phyloP scores from a whole-genome alignment of 202 grass and related monocot species.

The Zoysia matrella region DNA sequence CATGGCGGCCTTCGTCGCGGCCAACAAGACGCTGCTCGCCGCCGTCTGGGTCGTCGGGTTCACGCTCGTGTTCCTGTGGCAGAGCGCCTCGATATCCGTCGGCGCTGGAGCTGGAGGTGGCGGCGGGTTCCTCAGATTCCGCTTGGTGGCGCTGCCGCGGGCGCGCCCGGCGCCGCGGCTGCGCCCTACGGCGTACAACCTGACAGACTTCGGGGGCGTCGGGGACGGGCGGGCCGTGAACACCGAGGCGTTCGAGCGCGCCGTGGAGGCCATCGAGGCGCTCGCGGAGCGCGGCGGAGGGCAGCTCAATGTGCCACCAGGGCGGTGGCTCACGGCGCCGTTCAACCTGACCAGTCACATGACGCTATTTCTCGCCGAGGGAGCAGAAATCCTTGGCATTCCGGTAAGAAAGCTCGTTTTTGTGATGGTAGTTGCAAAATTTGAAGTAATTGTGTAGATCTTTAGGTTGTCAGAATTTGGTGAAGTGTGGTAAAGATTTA shows the following conservation, averaged over 20 bases:
- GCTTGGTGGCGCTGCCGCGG: not conserved
- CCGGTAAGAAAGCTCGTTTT: constrained; percentile 56
- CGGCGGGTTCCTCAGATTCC: constrained; percentile 31
- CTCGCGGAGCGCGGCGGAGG: constrained; percentile 58
- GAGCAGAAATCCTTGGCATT: constrained; percentile 76
- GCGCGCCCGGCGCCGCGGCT: constrained; percentile 52
- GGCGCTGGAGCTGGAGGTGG: not conserved
- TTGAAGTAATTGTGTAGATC: not conserved
- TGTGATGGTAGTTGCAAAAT: not conserved
- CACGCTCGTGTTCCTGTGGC: constrained; percentile 73
- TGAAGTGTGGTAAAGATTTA: not conserved
- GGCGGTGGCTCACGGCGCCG: constrained; percentile 79
- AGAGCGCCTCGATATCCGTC: constrained; percentile 59
- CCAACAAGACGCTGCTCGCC: constrained; percentile 61
- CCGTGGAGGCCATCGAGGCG: constrained; percentile 64
- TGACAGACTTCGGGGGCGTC: constrained; percentile 79
- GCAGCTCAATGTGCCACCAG: constrained; percentile 82
- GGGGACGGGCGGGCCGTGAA: constrained; percentile 72
- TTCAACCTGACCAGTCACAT: constrained; percentile 96
- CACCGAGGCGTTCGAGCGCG: constrained; percentile 79
- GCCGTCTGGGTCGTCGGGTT: constrained; percentile 72
- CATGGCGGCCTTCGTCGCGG: constrained; percentile 46
- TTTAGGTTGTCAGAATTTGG: not conserved
- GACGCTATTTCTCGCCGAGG: constrained; percentile 88
- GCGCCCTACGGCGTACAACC: constrained; percentile 63